phyloP scores from a whole-genome alignment of 2,329 filamentous ascomycete genomes.

The Claviceps arundinis region DNA sequence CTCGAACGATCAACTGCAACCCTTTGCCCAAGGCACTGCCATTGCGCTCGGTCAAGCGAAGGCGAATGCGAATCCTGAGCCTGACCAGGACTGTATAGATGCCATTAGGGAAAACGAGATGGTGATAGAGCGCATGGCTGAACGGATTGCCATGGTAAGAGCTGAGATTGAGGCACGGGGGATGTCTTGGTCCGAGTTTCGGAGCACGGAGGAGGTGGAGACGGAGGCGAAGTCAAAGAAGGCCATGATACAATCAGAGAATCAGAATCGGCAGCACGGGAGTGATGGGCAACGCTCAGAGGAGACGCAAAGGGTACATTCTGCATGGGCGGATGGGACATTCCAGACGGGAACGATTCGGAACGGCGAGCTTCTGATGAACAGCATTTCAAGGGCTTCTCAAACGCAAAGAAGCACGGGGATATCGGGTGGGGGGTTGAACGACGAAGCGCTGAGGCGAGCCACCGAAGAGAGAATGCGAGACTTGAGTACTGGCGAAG shows the following conservation, averaged over 20 bases:
- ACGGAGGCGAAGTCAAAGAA: conserved; percentile 14
- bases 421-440: conserved; percentile 31
- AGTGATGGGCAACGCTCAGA: not conserved
- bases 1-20: conserved; percentile 59
- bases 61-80: conserved; percentile 8
- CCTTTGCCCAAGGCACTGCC: conserved; percentile 44
- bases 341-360: conserved; percentile 47
- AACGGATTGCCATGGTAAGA: conserved; percentile 50
- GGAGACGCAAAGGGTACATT: conserved; percentile 13
- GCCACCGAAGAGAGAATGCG: conserved; percentile 42
- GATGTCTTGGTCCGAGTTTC: conserved; percentile 42
- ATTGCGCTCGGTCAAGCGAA: conserved; percentile 15
- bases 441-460: conserved; percentile 45
- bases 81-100: conserved; percentile 60
- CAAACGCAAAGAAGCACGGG: conserved; percentile 6
- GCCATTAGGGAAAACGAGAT: conserved; percentile 59
- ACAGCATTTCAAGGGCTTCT: conserved; percentile 15
- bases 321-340: conserved; percentile 49
- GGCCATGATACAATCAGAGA: conserved; percentile 6
- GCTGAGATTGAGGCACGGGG: conserved; percentile 50
- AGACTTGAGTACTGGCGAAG: conserved; percentile 26
- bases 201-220: conserved; percentile 30
- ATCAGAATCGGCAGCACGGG: not conserved
- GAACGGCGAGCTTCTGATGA: conserved; percentile 34
- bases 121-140: conserved; percentile 55